Evolutionary conservation across 441 rosid species (phyloP), one percentile per base, ranked within the genome.

Genomic region (Corymbia citriodora): DNA sequence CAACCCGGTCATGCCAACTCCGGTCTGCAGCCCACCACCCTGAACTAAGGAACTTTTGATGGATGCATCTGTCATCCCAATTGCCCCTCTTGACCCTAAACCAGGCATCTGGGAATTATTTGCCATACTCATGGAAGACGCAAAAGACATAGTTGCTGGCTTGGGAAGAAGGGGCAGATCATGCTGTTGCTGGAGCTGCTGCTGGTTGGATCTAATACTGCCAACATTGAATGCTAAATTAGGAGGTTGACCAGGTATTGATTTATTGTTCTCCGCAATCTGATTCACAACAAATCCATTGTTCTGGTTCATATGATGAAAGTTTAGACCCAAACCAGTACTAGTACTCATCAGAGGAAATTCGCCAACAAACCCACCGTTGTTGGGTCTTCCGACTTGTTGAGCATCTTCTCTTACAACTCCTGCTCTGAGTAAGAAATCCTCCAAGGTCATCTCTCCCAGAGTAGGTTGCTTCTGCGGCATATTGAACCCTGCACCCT

Each of bases 391-490:
- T 90, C 91, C 94, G 88, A 89, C 90, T 91, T 90, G 92, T 89
- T 93, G 95, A 88, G 90, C 52, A 88, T 95, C 96, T 92, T 96
- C 98, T 91, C 95, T 95, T 31, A 94, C 96, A 70, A 94, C 95
- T 40, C 98, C 98, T 89, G 95, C 96, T 12, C 96, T 94, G 88
- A 82, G 90, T 93, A 96, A 93, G 92, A 95, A 96, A 53, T 96
- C 98, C 92, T 96, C 98, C 93, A 96, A 93, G 2, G 98, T 96
- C 91, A 94, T 95, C 91, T 95, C 98, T 55, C 98, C 96, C 89
- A 96, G 94, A 82, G 98, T 96, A 74, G 90, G 96, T 90, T 95
- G 97, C 93, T 96, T 94, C 92, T 94, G 96, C 10, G 95, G 95
- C 81, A 89, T 63, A 68, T 52, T 91, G 17, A 89, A 87, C 65